Evolutionary conservation across 2,329 filamentous ascomycete species (phyloP).

Genomic region (Blastomyces percursus): DNA sequence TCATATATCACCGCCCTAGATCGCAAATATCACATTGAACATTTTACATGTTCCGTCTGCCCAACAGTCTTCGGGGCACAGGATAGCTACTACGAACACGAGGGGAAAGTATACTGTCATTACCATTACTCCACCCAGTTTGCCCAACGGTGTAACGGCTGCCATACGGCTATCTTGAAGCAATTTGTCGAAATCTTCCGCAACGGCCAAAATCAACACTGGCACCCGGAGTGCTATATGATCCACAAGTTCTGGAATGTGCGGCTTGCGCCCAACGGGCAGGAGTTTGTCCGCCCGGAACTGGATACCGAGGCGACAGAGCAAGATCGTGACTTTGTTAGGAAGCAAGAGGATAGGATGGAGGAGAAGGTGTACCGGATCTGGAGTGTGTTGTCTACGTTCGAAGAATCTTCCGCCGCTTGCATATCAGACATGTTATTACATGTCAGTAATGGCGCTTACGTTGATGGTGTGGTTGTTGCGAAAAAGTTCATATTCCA

Average conservation of each 20-base stretch:
- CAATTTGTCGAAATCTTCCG: constrained; percentile 98
- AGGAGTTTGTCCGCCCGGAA: constrained; percentile 37
- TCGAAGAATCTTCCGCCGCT: constrained; percentile 93
- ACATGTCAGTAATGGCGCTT: constrained; percentile 95
- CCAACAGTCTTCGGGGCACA: constrained; percentile 96
- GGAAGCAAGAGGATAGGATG: constrained; percentile 81
- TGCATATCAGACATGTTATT: constrained; percentile 99
- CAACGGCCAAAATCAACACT: constrained; percentile 96
- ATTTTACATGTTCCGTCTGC: constrained; percentile 96
- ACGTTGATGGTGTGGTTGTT: constrained; percentile 86
- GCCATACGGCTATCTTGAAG: constrained; percentile 92
- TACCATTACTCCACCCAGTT: constrained; percentile 98
- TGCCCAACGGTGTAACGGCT: constrained; percentile 90
- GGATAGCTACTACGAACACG: constrained; percentile 98
- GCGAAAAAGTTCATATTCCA: constrained; percentile 95
- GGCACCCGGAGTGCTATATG: constrained; percentile 99
- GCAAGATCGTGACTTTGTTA: constrained; percentile 62
- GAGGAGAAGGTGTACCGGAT: constrained; percentile 97
- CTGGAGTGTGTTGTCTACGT: constrained; percentile 94
- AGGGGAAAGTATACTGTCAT: constrained; percentile 92
- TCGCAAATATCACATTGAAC: constrained; percentile 96
- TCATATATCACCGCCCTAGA: constrained; percentile 98
- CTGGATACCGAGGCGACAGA: constrained; percentile 49
- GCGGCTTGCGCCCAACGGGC: constrained; percentile 56
- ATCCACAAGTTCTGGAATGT: constrained; percentile 99